phyloP scores from a whole-genome alignment of 345 rosid species.

The Eutrema japonicum region DNA sequence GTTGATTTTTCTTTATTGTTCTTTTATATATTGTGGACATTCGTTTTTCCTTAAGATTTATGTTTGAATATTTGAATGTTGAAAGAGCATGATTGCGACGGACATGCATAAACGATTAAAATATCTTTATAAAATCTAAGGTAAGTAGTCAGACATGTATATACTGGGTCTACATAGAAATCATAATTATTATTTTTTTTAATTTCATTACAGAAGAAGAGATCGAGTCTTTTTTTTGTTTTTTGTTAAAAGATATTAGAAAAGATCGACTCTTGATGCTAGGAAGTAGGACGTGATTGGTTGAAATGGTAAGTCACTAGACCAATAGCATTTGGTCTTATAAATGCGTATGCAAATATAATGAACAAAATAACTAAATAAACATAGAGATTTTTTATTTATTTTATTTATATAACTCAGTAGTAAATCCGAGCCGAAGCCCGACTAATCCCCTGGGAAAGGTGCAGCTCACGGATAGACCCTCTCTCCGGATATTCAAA shows the following conservation, averaged over 20 bases:
- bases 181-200: no score
- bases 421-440: no score
- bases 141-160: neutral
- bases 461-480: no score
- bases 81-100: conserved; percentile 21
- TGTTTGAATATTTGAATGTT: conserved; percentile 30
- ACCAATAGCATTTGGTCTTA: conserved; percentile 9
- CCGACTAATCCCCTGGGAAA: no score
- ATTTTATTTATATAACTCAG: no score
- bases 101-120: conserved; percentile 16
- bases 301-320: conserved; percentile 4
- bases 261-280: no score
- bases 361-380: neutral
- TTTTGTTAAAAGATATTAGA: no score
- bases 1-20: conserved; percentile 15
- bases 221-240: no score
- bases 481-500: no score
- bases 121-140: neutral
- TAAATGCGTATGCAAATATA: no score
- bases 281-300: neutral
- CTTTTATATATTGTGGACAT: conserved; percentile 14
- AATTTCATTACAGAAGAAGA: no score
- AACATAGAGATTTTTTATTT: no score
- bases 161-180: neutral
- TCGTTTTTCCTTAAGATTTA: conserved; percentile 12